Conservation (phyloP, 2,329 filamentous ascomycete species). For the Sporothrix dimorphospora region DNA sequence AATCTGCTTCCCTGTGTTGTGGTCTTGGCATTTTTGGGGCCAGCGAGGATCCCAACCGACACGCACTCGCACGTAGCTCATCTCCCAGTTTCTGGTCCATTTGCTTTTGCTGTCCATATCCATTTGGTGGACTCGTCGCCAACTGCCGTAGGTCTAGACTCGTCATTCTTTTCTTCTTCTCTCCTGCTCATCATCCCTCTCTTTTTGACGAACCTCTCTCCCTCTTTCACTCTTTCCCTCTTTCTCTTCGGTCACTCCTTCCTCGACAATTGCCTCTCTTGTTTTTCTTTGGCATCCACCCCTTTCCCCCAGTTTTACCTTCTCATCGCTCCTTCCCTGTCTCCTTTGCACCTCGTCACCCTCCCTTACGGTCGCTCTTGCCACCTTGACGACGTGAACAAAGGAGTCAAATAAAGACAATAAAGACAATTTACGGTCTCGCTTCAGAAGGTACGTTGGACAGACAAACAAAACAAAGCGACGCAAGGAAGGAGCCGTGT, state of each 20-base stretch:
- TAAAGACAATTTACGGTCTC: not conserved
- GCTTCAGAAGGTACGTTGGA: conserved; percentile 19
- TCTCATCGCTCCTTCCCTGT: conserved; percentile 19
- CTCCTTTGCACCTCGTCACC: not conserved
- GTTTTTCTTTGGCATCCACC: not conserved
- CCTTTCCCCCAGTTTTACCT: not conserved
- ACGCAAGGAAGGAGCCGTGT: conserved; percentile 21
- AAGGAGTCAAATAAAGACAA: not conserved
- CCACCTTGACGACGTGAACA: conserved; percentile 12
- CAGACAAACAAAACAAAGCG: conserved; percentile 15
- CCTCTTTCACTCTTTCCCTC: no score
- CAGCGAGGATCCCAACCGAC: not conserved
- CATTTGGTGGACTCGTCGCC: not conserved
- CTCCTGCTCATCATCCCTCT: not conserved
- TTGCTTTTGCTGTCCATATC: not conserved
- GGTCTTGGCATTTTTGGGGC: conserved; percentile 24
- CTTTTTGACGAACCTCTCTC: not conserved
- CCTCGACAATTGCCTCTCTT: not conserved
- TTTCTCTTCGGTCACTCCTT: conserved; percentile 2
- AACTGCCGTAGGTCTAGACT: not conserved
- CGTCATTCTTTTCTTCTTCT: not conserved
- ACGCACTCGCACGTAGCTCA: not conserved
- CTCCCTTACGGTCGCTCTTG: conserved; percentile 20
- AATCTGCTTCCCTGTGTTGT: conserved; percentile 12
- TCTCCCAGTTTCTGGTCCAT: conserved; percentile 13